Conservation (phyloP, 139 green algal genomes). For the Micractinium conductrix region DNA sequence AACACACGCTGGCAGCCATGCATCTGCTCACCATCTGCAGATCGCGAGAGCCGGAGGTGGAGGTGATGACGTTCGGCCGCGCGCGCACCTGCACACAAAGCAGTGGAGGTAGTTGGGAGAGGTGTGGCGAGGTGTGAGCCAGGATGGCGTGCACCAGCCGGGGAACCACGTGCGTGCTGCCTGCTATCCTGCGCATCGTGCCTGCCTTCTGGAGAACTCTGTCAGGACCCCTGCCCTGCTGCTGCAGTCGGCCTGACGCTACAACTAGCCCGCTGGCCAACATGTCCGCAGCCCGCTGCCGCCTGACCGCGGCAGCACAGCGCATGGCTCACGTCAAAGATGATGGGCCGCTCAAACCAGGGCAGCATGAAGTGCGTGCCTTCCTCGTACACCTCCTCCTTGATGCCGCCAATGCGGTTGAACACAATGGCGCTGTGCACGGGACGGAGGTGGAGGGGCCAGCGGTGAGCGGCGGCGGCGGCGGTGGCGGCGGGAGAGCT, state of each 20-base stretch:
- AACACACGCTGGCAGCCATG: no score
- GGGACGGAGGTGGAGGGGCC: not conserved
- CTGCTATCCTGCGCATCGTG: no score
- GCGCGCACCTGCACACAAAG: conserved; percentile 59
- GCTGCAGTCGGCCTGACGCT: no score
- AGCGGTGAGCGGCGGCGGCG: not conserved
- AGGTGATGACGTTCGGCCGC: conserved; percentile 92
- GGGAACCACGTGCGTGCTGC: no score
- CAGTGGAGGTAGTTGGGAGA: not conserved
- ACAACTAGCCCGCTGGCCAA: no score
- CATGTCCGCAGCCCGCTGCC: no score
- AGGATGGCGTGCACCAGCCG: not conserved
- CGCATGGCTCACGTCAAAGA: conserved; percentile 88
- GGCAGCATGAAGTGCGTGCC: conserved; percentile 98
- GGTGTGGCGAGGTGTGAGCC: not conserved
- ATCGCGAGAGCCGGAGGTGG: conserved; percentile 91
- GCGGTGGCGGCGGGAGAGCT: not conserved
- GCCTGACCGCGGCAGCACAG: not conserved
- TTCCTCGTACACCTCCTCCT: conserved; percentile 94
- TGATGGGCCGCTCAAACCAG: conserved; percentile 97
- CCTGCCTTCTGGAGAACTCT: no score
- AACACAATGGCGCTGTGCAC: conserved; percentile 93
- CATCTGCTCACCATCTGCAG: conserved; percentile 94
- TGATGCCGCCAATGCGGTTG: conserved; percentile 95
- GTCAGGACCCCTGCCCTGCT: no score